phyloP scores from a whole-genome alignment of 768 basidiomycete genomes.

The Boletellus emodensis region DNA sequence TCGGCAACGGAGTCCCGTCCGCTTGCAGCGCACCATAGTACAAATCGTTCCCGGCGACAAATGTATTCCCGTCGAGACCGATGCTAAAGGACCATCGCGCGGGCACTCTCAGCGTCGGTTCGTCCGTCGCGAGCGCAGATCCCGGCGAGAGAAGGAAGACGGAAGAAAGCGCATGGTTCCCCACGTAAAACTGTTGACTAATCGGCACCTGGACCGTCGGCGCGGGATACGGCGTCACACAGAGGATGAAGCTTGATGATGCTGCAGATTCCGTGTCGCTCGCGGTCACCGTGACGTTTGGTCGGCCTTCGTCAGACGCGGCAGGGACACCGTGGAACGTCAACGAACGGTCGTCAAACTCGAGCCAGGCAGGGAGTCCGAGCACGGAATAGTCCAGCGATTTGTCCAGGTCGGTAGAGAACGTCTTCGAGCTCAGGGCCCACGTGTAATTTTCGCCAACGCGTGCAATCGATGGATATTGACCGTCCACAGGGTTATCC shows the following conservation, averaged over 20 bases:
- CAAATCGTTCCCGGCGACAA: conserved; percentile 42
- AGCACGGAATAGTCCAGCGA: conserved; percentile 51
- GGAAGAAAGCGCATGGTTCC: conserved; percentile 68
- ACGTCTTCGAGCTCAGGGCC: conserved; percentile 64
- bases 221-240: conserved; percentile 49
- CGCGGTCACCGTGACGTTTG: conserved; percentile 60
- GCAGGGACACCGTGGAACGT: conserved; percentile 72
- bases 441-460: conserved; percentile 61
- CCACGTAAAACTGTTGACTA: conserved; percentile 54
- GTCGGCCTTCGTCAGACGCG: conserved; percentile 56
- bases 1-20: conserved; percentile 68
- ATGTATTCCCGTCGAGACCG: conserved; percentile 70
- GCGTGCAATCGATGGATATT: conserved; percentile 78
- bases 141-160: conserved; percentile 61
- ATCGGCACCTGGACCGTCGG: conserved; percentile 55
- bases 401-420: conserved; percentile 44
- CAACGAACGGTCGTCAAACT: conserved; percentile 56
- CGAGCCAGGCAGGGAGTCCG: conserved; percentile 69
- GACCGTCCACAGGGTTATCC: conserved; percentile 58
- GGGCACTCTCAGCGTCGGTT: conserved; percentile 68
- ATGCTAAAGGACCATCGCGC: conserved; percentile 87
- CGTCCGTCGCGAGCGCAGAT: conserved; percentile 50
- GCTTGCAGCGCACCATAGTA: conserved; percentile 62
- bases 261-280: conserved; percentile 48
- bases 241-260: conserved; percentile 52